Conservation (phyloP, 306 rosid species). For the Casuarina cunninghamiana region DNA sequence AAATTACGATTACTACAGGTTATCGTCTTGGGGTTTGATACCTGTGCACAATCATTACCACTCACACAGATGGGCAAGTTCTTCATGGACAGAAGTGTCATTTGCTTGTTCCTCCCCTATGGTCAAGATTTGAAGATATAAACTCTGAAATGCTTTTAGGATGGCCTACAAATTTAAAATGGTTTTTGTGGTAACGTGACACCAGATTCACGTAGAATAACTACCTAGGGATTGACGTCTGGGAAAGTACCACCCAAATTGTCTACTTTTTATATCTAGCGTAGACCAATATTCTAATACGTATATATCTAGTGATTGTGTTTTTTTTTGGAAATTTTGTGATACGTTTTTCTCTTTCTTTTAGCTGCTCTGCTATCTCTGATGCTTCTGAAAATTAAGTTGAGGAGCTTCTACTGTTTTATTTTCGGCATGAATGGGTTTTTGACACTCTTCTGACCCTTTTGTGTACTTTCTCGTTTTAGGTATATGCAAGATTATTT, state of each 20-base stretch:
- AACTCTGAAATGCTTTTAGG: background rate
- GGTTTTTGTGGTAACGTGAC: background rate
- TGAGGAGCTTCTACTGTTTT: background rate
- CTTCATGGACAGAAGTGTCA: background rate
- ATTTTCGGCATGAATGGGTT: background rate
- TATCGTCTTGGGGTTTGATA: background rate
- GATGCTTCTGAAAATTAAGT: background rate
- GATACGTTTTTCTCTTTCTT: background rate
- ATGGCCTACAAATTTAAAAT: too few relatives aligned
- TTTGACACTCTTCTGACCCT: constrained; percentile 9
- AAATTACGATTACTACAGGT: background rate
- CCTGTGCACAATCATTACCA: background rate
- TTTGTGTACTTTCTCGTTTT: constrained; percentile 17
- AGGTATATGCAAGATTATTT: constrained; percentile 94
- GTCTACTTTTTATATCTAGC: background rate
- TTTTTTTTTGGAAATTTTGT: background rate
- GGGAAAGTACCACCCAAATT: background rate
- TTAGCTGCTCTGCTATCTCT: background rate
- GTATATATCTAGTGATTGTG: background rate
- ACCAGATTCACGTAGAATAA: background rate
- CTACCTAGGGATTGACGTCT: background rate
- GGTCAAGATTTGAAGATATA: background rate
- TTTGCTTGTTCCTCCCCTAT: background rate
- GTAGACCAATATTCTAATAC: background rate
- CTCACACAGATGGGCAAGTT: background rate